Percentiles rank a stretch among this genome's conserved stretches.
Conservation (phyloP, 805 yeast species). For the Saturnispora galanensis region DNA sequence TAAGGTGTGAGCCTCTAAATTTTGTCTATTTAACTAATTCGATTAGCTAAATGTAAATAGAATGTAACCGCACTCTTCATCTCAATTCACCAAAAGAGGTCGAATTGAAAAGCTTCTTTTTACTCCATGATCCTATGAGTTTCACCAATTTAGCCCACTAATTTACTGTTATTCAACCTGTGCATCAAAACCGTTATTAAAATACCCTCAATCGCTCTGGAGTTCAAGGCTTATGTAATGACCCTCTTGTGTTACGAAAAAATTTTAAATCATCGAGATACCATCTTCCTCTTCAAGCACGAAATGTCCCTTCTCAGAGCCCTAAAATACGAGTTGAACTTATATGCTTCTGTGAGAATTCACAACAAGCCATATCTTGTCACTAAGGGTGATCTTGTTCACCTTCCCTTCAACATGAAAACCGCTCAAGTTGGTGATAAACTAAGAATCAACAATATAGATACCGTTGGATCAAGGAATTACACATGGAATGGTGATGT, state of each 20-base stretch:
- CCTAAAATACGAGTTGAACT: slow-evolving; percentile 52
- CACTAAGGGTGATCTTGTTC: slow-evolving; percentile 80
- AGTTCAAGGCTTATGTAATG: not conserved
- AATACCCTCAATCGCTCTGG: too few species aligned
- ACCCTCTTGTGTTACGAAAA: too few species aligned
- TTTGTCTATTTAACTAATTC: too few species aligned
- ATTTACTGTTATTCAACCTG: too few species aligned
- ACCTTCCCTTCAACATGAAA: slow-evolving; percentile 69
- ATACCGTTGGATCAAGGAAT: slow-evolving; percentile 77
- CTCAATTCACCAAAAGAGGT: too few species aligned
- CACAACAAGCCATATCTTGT: slow-evolving; percentile 82
- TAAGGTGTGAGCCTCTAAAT: too few species aligned
- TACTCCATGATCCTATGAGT: too few species aligned
- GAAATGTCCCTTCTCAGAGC: slow-evolving; percentile 5
- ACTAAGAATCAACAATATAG: slow-evolving; percentile 63
- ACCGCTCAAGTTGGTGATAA: slow-evolving; percentile 76
- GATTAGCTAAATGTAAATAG: not conserved
- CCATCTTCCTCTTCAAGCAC: not conserved
- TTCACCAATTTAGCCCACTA: too few species aligned
- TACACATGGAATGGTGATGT: slow-evolving; percentile 57
- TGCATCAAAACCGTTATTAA: too few species aligned
- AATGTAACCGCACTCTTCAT: too few species aligned
- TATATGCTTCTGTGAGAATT: slow-evolving; percentile 75
- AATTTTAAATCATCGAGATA: too few species aligned
- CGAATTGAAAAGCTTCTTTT: too few species aligned